Evolutionary conservation across 768 basidiomycete genomes (phyloP).

Genomic region (Pilatotrama ljubarskyi): DNA sequence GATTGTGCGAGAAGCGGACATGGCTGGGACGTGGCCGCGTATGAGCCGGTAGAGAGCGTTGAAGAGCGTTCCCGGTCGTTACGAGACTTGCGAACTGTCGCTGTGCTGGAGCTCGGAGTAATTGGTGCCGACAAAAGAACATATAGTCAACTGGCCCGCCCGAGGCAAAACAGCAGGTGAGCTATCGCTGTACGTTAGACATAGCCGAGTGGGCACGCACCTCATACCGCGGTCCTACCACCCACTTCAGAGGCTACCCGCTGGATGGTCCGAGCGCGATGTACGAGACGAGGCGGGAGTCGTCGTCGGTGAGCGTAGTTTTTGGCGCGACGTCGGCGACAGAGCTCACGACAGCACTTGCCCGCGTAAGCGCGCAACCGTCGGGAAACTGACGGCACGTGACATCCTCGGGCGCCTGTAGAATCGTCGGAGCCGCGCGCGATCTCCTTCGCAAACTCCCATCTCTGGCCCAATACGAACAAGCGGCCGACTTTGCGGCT

Average conservation of each 20-base stretch:
- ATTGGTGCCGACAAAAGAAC: constrained; percentile 68
- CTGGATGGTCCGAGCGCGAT: neutral
- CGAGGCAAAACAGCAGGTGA: neutral
- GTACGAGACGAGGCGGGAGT: constrained; percentile 3
- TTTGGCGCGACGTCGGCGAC: constrained; percentile 12
- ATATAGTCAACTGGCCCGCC: constrained; percentile 62
- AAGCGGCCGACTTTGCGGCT: too few relatives aligned
- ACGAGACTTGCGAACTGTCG: constrained; percentile 21
- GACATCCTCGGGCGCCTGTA: too few relatives aligned
- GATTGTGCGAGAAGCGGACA: neutral
- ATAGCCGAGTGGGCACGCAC: constrained; percentile 37
- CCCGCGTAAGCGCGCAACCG: neutral
- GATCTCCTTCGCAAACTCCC: too few relatives aligned
- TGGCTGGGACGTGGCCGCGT: neutral
- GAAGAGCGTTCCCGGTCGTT: constrained; percentile 18
- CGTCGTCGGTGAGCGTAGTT: constrained; percentile 1
- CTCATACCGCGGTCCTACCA: constrained; percentile 50
- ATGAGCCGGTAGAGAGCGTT: neutral
- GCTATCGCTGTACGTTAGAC: neutral
- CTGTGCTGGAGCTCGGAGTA: constrained; percentile 44
- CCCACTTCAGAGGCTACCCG: constrained; percentile 8
- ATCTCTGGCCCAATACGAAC: too few relatives aligned
- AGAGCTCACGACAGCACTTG: neutral
- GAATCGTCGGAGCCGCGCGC: too few relatives aligned
- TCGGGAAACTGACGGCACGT: neutral